These are phyloP conservation scores for Actinomortierella ambigua DNA, from an alignment of 371 early-diverging fungal species.

Conservation along the genomic window DNA sequence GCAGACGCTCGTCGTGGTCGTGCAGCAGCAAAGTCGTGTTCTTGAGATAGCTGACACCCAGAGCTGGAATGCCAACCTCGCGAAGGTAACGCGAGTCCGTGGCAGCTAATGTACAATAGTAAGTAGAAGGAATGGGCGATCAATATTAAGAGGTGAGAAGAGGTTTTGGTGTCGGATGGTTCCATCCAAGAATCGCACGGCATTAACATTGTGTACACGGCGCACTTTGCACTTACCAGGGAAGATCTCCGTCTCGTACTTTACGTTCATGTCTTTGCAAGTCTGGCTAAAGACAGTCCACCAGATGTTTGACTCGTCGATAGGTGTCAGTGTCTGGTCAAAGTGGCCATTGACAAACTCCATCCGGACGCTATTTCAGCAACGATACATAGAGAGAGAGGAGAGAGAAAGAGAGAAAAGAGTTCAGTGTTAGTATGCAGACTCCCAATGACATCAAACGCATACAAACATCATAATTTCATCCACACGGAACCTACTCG, in stretches of 20 bases:
- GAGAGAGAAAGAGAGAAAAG: slow-evolving; percentile 8
- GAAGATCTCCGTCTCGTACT: slow-evolving; percentile 73
- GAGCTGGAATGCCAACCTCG: slow-evolving; percentile 68
- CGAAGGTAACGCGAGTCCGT: slow-evolving; percentile 78
- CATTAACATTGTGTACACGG: too few relatives aligned
- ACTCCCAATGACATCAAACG: too few relatives aligned
- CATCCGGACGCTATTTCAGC: slow-evolving; percentile 48
- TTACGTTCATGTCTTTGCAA: slow-evolving; percentile 47
- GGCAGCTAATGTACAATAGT: slow-evolving; percentile 51
- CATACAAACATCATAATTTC: too few relatives aligned
- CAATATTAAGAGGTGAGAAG: too few relatives aligned
- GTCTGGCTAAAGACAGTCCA: slow-evolving; percentile 61
- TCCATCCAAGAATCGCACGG: too few relatives aligned
- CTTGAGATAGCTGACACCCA: slow-evolving; percentile 76
- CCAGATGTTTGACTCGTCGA: slow-evolving; percentile 63
- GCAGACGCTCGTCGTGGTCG: slow-evolving; percentile 81
- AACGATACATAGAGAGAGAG: slow-evolving; percentile 4
- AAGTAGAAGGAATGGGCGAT: not conserved
- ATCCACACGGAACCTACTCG: too few relatives aligned
- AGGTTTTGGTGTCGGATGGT: too few relatives aligned
- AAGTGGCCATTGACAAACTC: slow-evolving; percentile 62
- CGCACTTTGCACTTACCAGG: slow-evolving; percentile 42
- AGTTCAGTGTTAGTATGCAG: not conserved
- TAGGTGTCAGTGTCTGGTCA: slow-evolving; percentile 52
- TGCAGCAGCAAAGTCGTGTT: slow-evolving; percentile 77